These are phyloP conservation scores for Penicillium crustosum DNA, from an alignment of 2,329 filamentous ascomycete species.

Conservation along the genomic window DNA sequence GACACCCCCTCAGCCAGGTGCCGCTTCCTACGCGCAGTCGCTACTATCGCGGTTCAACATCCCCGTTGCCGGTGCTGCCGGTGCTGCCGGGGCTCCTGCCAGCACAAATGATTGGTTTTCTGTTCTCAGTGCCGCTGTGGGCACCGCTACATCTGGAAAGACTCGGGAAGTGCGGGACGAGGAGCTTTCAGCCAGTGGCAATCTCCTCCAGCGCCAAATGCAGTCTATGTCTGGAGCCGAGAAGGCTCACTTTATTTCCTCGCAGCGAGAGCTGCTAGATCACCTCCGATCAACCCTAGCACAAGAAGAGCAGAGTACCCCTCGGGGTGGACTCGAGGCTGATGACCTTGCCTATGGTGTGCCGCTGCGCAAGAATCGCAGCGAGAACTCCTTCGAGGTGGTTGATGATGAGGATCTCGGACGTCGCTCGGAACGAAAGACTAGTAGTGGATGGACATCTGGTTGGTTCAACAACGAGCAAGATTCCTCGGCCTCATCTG, in stretches of 20 bases:
- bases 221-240: conserved; percentile 61
- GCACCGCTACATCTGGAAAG: conserved; percentile 54
- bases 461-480: conserved; percentile 34
- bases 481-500: conserved; percentile 28
- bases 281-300: conserved; percentile 76
- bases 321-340: conserved; percentile 29
- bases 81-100: conserved; percentile 53
- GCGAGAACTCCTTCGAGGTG: conserved; percentile 86
- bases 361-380: conserved; percentile 71
- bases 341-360: conserved; percentile 45
- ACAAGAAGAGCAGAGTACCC: conserved; percentile 68
- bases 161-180: conserved; percentile 44
- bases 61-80: conserved; percentile 63
- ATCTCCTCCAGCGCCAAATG: conserved; percentile 70
- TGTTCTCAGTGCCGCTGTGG: conserved; percentile 72
- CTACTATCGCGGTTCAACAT: conserved; percentile 85
- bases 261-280: conserved; percentile 75
- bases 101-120: conserved; percentile 69
- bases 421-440: conserved; percentile 23
- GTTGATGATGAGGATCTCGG: conserved; percentile 70
- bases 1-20: conserved; percentile 42
- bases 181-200: conserved; percentile 58
- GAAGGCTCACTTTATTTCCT: conserved; percentile 69
- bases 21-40: conserved; percentile 68
- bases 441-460: conserved; percentile 31